A percentile compares a stretch with the other conserved stretches of the same genome.
These are phyloP conservation scores for Hygrophorus pudorinus DNA, from an alignment of 768 basidiomycete species.

Conservation along the genomic window DNA sequence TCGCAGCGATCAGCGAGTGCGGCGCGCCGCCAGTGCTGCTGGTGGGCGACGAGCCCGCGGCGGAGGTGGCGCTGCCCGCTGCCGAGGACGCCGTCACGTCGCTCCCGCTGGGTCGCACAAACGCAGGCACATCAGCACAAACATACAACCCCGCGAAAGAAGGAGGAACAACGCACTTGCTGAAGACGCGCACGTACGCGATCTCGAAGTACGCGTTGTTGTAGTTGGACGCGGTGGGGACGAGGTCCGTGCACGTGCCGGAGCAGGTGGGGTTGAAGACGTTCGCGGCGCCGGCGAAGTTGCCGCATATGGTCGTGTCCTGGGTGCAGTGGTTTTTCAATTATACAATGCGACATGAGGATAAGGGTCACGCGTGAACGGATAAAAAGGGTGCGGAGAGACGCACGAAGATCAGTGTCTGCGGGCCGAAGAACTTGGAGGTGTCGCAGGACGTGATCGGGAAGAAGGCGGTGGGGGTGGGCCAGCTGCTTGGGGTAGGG, in stretches of 20 bases:
- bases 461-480: slow-evolving; percentile 58
- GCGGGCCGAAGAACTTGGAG: slow-evolving; percentile 46
- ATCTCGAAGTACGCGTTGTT: slow-evolving; percentile 53
- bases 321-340: no score
- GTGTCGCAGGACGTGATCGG: slow-evolving; percentile 44
- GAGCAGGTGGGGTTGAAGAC: slow-evolving; percentile 37
- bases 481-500: slow-evolving; percentile 40
- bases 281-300: background rate
- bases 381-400: slow-evolving; percentile 33
- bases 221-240: slow-evolving; percentile 22
- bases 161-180: background rate
- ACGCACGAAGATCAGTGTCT: slow-evolving; percentile 58
- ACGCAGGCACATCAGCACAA: no score
- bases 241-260: slow-evolving; percentile 15
- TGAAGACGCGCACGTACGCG: slow-evolving; percentile 31
- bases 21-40: no score
- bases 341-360: no score
- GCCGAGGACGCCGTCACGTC: no score
- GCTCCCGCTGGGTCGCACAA: no score
- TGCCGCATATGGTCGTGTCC: slow-evolving; percentile 32
- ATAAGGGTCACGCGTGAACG: no score
- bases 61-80: no score
- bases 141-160: background rate
- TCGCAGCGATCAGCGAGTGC: no score
- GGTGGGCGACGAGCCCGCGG: no score